Base-by-base conservation (phyloP, 768 basidiomycete species). In the Pleurotus tuoliensis region DNA sequence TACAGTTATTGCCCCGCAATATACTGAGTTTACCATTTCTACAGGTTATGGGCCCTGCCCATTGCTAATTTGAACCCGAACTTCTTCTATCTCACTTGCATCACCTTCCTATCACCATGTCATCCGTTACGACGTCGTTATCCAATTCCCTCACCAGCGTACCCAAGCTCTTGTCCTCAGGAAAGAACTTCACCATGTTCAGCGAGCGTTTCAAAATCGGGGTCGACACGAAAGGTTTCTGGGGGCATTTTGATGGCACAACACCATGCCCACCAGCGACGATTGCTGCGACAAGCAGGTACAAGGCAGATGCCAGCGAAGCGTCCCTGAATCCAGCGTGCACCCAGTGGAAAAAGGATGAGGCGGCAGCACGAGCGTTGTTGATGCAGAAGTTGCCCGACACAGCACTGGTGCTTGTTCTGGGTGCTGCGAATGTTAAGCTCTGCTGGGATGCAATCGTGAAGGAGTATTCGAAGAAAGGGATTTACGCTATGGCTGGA, bases 181-280 rank as follows among this genome's bases (percentile, higher is more conserved):
- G 63, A 55, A 37, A 45, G 8, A 64, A 64, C 44, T 63, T 56
- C 50, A 43, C 55, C 13, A 50, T 61, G 11, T 64, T 62, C 34
- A 11, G 27, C 24, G 5, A 50, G 13, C 44, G 57, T 0, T 61
- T 64, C 55, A 5, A 34, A 24, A 47, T 53, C 11, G 59, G 59
- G 1, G 47, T 63, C 5, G 24, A 61, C 12, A 57, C 60, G 16
- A 63, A 64, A 24, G 47, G 57, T 2, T 43, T 56, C 1, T 59
- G 55, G 46, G 59, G 54, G 9, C 63, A 64, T 25, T 62, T 63
- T 22, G 54, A 64, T n/a, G 24, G 24, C 24, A 24, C 4, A 1
- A 4, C 4, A 4, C 24, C 4, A 4, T 24, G 24, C 24, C 24
- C 24, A 24, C 24, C 24, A 4, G 24, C 3, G 3, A 24, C 24